phyloP scores from a whole-genome alignment of 768 basidiomycete genomes.

The Mrakia hoshinonis region DNA sequence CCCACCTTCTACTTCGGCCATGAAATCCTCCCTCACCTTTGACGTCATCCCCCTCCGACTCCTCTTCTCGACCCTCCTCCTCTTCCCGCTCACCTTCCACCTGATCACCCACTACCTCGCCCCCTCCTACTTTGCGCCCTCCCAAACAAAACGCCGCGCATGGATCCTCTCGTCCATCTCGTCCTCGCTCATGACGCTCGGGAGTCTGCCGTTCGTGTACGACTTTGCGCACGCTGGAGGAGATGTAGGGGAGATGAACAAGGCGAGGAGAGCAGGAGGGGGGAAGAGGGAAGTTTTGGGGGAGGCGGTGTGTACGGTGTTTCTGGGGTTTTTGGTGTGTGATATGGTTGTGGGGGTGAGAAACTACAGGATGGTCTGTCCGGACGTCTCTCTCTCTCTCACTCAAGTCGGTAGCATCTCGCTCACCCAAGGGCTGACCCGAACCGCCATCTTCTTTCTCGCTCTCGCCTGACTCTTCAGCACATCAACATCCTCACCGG shows the following conservation, averaged over 20 bases:
- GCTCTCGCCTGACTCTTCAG: not conserved
- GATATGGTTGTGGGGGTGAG: not conserved
- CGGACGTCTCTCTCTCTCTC: not conserved
- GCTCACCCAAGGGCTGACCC: not conserved
- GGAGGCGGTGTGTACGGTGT: constrained; percentile 3
- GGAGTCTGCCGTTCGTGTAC: not conserved
- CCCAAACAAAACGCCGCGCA: constrained; percentile 9
- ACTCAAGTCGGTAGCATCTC: not conserved
- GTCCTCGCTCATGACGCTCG: constrained; percentile 10
- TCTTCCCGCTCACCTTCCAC: not conserved
- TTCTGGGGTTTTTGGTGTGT: not conserved
- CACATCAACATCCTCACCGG: constrained; percentile 12
- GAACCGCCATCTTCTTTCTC: not conserved
- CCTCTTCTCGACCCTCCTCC: not conserved
- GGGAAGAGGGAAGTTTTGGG: not conserved
- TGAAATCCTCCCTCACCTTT: not conserved
- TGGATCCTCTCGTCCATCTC: constrained; percentile 15
- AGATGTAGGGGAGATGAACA: not conserved
- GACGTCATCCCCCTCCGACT: not conserved
- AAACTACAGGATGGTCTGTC: not conserved
- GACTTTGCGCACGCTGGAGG: constrained; percentile 1
- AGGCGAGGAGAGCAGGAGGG: not conserved
- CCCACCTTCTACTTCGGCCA: too few relatives aligned
- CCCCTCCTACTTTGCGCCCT: not conserved
- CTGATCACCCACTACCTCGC: not conserved